Percentiles rank a stretch among this genome's conserved stretches.
Evolutionary conservation across 805 yeast species (phyloP).

Genomic region (Saccharomycopsis oosterbeekiorum): DNA sequence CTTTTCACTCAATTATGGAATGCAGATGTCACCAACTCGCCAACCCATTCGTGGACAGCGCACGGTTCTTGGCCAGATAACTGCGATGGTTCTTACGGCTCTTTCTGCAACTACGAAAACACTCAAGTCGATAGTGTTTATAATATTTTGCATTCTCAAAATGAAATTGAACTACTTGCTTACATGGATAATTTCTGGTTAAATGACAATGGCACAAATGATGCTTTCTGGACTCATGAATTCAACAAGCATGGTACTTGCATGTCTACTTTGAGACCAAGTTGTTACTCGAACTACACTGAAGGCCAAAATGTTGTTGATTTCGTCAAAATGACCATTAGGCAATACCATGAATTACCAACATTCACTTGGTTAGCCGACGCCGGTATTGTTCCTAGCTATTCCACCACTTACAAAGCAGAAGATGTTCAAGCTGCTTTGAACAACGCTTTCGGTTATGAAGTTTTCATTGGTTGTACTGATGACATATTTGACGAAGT

Average conservation of each 20-base stretch:
- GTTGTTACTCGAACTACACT: conserved; percentile 44
- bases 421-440: conserved; percentile 46
- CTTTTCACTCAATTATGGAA: conserved; percentile 93
- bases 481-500: conserved; percentile 35
- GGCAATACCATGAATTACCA: conserved; percentile 48
- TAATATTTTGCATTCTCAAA: conserved; percentile 8
- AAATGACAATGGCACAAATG: conserved; percentile 58
- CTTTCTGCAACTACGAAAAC: conserved; percentile 53
- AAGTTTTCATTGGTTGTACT: conserved; percentile 56
- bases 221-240: conserved; percentile 78
- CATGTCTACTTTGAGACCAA: conserved; percentile 65
- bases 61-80: conserved; percentile 89
- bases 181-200: conserved; percentile 63
- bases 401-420: conserved; percentile 44
- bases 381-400: conserved; percentile 65
- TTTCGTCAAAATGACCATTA: conserved; percentile 53
- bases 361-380: conserved; percentile 56
- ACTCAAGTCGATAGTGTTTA: conserved; percentile 28
- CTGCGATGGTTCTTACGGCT: conserved; percentile 75
- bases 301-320: conserved; percentile 48
- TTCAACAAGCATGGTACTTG: conserved; percentile 94
- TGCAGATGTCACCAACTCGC: conserved; percentile 64
- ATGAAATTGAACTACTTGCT: conserved; percentile 25
- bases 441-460: conserved; percentile 38
- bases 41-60: conserved; percentile 59